Evolutionary conservation across 2,329 filamentous ascomycete species (phyloP).

Genomic region (Pseudogymnoascus sp.): DNA sequence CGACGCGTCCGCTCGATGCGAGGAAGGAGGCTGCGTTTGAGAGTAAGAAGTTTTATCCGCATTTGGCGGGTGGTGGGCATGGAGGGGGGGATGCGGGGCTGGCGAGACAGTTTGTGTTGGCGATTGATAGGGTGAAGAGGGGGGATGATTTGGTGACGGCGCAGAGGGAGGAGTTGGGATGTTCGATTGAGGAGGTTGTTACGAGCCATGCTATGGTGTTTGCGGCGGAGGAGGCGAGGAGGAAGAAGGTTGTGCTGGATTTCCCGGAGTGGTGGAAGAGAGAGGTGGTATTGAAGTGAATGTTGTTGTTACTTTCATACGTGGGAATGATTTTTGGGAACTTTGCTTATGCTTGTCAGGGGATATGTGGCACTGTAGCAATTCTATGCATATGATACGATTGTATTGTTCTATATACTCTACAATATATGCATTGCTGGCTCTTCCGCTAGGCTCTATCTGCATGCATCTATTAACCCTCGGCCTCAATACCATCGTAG

Average conservation of each 20-base stretch:
- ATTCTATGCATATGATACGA: neutral
- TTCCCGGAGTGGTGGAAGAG: conserved; percentile 71
- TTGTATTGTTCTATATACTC: neutral
- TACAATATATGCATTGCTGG: neutral
- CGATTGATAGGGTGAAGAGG: conserved; percentile 72
- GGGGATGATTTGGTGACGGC: conserved; percentile 60
- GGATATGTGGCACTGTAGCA: neutral
- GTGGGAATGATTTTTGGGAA: neutral
- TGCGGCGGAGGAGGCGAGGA: conserved; percentile 81
- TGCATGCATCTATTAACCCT: conserved; percentile 42
- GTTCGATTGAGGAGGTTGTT: conserved; percentile 79
- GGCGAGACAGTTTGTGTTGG: conserved; percentile 72
- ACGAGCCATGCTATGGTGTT: conserved; percentile 89
- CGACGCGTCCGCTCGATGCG: conserved; percentile 28
- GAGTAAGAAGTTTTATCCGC: conserved; percentile 51
- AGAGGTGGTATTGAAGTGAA: conserved; percentile 28
- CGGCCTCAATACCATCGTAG: conserved; percentile 69
- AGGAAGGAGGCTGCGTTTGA: conserved; percentile 11
- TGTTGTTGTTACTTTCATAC: neutral
- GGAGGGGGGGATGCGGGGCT: conserved; percentile 77
- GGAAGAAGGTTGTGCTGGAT: conserved; percentile 59
- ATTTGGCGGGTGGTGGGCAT: conserved; percentile 54
- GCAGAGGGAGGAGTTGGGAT: conserved; percentile 70
- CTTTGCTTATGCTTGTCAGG: neutral
- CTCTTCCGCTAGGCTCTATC: neutral